A percentile compares a stretch with the other conserved stretches of the same genome.
phyloP scores from a whole-genome alignment of 106 monocot species.

The Dendrobium huoshanense region DNA sequence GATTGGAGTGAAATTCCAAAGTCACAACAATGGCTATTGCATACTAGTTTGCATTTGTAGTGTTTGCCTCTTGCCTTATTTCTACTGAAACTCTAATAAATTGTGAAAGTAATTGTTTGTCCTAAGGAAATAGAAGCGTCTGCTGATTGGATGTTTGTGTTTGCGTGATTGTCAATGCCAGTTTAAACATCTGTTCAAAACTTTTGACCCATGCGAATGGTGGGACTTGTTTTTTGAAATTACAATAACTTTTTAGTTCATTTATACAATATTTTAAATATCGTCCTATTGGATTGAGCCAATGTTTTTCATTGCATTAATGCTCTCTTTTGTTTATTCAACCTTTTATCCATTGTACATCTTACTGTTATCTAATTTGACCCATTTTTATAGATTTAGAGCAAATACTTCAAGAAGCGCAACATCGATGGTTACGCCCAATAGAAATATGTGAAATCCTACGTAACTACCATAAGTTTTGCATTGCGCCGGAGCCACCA shows the following conservation, averaged over 20 bases:
- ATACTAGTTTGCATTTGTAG: too few species aligned
- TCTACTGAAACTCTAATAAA: too few species aligned
- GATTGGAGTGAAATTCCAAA: background rate
- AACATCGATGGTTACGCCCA: conserved; percentile 83
- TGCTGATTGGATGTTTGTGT: too few species aligned
- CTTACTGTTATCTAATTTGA: background rate
- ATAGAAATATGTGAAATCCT: conserved; percentile 96
- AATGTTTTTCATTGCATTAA: background rate
- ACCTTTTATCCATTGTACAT: background rate
- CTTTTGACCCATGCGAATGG: background rate
- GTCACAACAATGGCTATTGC: too few species aligned
- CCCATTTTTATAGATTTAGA: conserved; percentile 52
- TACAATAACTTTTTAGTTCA: background rate
- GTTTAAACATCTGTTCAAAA: background rate
- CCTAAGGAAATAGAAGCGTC: too few species aligned
- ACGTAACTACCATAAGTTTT: conserved; percentile 60
- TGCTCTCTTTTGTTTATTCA: background rate
- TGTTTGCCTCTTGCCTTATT: too few species aligned
- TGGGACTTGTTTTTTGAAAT: background rate
- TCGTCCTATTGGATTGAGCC: background rate
- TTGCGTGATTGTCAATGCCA: too few species aligned
- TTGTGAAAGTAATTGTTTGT: too few species aligned
- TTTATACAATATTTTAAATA: background rate
- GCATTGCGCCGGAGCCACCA: conserved; percentile 79
- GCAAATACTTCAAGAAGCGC: conserved; percentile 73